Conservation (phyloP, 768 basidiomycete genomes). For the Trametes meyenii region DNA sequence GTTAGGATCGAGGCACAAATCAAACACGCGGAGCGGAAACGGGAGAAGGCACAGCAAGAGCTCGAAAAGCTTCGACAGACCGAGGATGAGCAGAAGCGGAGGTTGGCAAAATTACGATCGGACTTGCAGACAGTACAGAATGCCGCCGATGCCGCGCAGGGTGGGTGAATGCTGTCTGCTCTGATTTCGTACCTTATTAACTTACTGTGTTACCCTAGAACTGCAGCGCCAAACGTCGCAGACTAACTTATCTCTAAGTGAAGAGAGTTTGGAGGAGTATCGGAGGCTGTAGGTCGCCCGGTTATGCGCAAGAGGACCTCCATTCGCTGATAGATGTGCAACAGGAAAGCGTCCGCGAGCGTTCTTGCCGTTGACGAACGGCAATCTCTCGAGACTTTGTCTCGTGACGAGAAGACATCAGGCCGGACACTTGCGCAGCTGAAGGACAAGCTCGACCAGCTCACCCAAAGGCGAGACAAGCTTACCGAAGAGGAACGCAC, state of each 20-base stretch:
- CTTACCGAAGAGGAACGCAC: constrained; percentile 55
- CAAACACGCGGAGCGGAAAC: constrained; percentile 79
- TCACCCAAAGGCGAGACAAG: constrained; percentile 58
- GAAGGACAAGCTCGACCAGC: constrained; percentile 67
- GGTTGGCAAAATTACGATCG: constrained; percentile 56
- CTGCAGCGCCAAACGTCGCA: constrained; percentile 72
- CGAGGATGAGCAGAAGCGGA: constrained; percentile 49
- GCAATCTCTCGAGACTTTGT: constrained; percentile 78
- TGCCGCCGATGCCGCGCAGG: constrained; percentile 79
- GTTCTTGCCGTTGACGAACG: constrained; percentile 85
- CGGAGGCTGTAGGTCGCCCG: constrained; percentile 61
- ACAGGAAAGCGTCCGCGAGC: constrained; percentile 79
- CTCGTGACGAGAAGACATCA: constrained; percentile 80
- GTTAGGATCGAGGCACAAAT: constrained; percentile 87
- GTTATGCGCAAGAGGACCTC: neutral
- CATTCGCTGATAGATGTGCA: neutral
- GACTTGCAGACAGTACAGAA: constrained; percentile 69
- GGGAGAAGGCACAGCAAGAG: constrained; percentile 66
- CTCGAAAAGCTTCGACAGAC: constrained; percentile 68
- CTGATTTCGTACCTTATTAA: neutral
- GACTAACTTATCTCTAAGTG: constrained; percentile 75
- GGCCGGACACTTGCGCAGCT: constrained; percentile 64
- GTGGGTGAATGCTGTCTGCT: constrained; percentile 42
- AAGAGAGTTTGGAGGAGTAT: constrained; percentile 88
- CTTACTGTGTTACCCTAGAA: constrained; percentile 48